phyloP scores from a whole-genome alignment of 2,329 filamentous ascomycete genomes.

The Graphilbum fragrans region DNA sequence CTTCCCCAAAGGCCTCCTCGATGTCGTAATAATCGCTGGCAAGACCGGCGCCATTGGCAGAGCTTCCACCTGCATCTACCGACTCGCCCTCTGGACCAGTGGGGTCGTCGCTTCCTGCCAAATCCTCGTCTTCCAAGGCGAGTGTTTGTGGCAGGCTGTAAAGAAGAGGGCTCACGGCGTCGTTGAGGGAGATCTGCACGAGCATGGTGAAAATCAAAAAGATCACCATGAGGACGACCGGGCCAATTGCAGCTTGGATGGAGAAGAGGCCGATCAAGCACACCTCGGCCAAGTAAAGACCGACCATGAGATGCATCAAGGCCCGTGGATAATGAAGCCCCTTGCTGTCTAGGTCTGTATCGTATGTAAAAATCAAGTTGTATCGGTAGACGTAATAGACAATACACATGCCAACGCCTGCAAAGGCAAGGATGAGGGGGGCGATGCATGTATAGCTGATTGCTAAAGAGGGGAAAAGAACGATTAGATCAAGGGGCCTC shows the following conservation, averaged over 20 bases:
- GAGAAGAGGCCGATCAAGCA: slow-evolving; percentile 75
- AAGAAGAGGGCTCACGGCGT: slow-evolving; percentile 59
- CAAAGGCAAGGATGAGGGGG: slow-evolving; percentile 71
- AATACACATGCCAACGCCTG: slow-evolving; percentile 60
- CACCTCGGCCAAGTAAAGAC: slow-evolving; percentile 68
- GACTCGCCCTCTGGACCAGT: slow-evolving; percentile 3
- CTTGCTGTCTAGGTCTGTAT: slow-evolving; percentile 72
- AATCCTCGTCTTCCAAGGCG: slow-evolving; percentile 23
- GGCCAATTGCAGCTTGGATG: slow-evolving; percentile 54
- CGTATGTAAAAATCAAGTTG: slow-evolving; percentile 72
- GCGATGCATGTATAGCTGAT: slow-evolving; percentile 78
- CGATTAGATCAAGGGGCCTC: too few relatives aligned
- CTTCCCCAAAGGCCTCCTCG: slow-evolving; percentile 18
- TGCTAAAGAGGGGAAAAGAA: slow-evolving; percentile 23
- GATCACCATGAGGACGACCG: slow-evolving; percentile 61
- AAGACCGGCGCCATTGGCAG: slow-evolving; percentile 10
- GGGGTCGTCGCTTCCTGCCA: slow-evolving; percentile 11
- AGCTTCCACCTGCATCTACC: neutral
- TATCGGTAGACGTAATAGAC: slow-evolving; percentile 83
- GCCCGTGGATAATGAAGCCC: slow-evolving; percentile 81
- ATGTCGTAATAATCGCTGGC: slow-evolving; percentile 19
- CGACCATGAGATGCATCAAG: slow-evolving; percentile 73
- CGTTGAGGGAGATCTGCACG: slow-evolving; percentile 61
- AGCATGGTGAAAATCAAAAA: slow-evolving; percentile 66
- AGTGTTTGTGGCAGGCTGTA: slow-evolving; percentile 59